Percentiles rank a stretch among this genome's conserved stretches.
Conservation (phyloP, 2,329 filamentous ascomycete species). For the Colletotrichum chlorophyti region DNA sequence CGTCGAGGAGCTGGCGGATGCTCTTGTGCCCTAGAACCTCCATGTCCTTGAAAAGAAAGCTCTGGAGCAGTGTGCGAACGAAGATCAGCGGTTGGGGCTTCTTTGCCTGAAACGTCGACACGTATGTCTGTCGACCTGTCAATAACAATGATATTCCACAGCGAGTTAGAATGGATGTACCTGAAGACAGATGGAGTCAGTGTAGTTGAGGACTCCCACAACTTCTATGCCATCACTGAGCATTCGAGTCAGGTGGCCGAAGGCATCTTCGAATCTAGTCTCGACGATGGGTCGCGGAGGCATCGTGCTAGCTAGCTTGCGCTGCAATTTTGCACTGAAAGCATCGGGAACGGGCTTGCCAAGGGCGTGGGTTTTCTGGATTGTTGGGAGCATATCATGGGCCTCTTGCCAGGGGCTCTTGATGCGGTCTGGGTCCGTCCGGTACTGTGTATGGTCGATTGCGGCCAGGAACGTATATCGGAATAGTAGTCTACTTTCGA, state of each 20-base stretch:
- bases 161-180: conserved; percentile 46
- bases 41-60: conserved; percentile 76
- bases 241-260: conserved; percentile 72
- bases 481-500: conserved; percentile 71
- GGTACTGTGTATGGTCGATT: conserved; percentile 54
- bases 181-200: conserved; percentile 72
- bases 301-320: conserved; percentile 91
- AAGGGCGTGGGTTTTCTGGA: conserved; percentile 67
- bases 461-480: conserved; percentile 68
- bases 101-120: conserved; percentile 76
- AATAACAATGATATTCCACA: neutral
- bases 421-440: conserved; percentile 52
- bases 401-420: conserved; percentile 60
- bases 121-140: conserved; percentile 64
- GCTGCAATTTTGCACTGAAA: conserved; percentile 89
- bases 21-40: conserved; percentile 71
- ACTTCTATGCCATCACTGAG: conserved; percentile 76
- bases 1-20: conserved; percentile 77
- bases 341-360: conserved; percentile 74
- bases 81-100: conserved; percentile 86
- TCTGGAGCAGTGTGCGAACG: conserved; percentile 80
- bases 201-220: conserved; percentile 71
- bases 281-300: conserved; percentile 90
- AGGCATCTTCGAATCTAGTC: conserved; percentile 74
- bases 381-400: conserved; percentile 54